A percentile compares a stretch with the other conserved stretches of the same genome.
phyloP scores from a whole-genome alignment of 768 basidiomycete species.

The Amanita inopinata region DNA sequence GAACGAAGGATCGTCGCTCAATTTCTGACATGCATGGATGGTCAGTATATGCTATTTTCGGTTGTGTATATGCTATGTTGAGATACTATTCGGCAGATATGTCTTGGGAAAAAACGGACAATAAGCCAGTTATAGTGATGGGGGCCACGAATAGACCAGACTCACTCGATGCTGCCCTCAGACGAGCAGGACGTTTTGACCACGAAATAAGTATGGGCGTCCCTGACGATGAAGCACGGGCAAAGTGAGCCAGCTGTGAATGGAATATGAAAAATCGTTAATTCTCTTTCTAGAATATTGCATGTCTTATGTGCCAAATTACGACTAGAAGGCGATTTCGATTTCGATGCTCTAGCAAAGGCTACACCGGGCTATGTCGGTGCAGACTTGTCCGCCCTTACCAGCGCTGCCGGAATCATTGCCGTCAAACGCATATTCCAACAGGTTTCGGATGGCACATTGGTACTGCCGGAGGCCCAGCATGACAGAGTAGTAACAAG shows the following conservation, averaged over 20 bases:
- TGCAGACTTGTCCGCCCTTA: conserved; percentile 84
- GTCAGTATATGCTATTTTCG: conserved; percentile 32
- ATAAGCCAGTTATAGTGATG: conserved; percentile 88
- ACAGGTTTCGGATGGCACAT: conserved; percentile 55
- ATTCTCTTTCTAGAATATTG: conserved; percentile 58
- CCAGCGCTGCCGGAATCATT: conserved; percentile 89
- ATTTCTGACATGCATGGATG: conserved; percentile 97
- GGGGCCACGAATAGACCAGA: conserved; percentile 96
- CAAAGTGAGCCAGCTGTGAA: conserved; percentile 50
- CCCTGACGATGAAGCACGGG: conserved; percentile 83
- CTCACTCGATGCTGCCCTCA: conserved; percentile 85
- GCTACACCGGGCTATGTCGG: conserved; percentile 97
- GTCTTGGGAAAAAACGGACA: conserved; percentile 91
- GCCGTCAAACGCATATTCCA: conserved; percentile 96
- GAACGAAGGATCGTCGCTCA: conserved; percentile 96
- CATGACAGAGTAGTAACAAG: conserved; percentile 11
- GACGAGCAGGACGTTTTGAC: conserved; percentile 91
- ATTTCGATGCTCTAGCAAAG: conserved; percentile 79
- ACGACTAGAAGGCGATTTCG: conserved; percentile 78
- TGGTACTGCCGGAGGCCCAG: conserved; percentile 40
- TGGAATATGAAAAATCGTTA: neutral
- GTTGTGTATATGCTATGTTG: neutral
- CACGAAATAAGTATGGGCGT: conserved; percentile 98
- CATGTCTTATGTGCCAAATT: conserved; percentile 79
- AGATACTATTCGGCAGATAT: conserved; percentile 49